These are phyloP conservation scores for Trichoderma erinaceum DNA, from an alignment of 495 filamentous ascomycete species.

Conservation along the genomic window DNA sequence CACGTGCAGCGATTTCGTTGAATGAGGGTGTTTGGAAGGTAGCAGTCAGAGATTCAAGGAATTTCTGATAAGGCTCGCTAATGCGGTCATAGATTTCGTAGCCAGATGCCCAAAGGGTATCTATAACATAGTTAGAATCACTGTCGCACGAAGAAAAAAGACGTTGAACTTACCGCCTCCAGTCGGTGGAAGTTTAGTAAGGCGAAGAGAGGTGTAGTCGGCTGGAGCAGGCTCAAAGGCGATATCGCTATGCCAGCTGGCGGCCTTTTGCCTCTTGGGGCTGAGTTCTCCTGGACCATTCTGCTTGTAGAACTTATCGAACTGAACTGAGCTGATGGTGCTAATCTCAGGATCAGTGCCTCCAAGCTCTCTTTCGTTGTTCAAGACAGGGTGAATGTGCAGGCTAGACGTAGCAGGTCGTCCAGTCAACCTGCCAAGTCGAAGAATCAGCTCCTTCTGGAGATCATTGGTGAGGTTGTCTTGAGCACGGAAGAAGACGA, in stretches of 20 bases:
- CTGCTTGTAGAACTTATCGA: conserved; percentile 48
- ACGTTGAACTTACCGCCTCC: conserved; percentile 52
- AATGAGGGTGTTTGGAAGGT: conserved; percentile 59
- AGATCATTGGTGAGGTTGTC: conserved; percentile 43
- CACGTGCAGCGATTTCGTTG: conserved; percentile 43
- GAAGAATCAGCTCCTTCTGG: conserved; percentile 56
- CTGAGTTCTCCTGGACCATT: conserved; percentile 21
- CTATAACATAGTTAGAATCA: neutral
- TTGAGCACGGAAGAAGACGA: conserved; percentile 74
- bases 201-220: conserved; percentile 56
- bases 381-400: conserved; percentile 66
- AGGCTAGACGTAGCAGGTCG: conserved; percentile 55
- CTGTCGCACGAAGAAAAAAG: neutral
- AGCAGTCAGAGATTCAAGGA: conserved; percentile 60
- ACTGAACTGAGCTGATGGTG: conserved; percentile 56
- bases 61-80: conserved; percentile 56
- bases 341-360: conserved; percentile 67
- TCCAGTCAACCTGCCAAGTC: conserved; percentile 57
- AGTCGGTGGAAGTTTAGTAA: conserved; percentile 55
- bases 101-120: conserved; percentile 58
- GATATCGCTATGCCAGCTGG: conserved; percentile 60
- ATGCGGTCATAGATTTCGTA: conserved; percentile 73
- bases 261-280: conserved; percentile 33
- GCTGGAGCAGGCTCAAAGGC: conserved; percentile 58
- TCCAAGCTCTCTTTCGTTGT: conserved; percentile 51